These are phyloP conservation scores for Holtermanniella nyarrowii DNA, from an alignment of 768 basidiomycete species.

Conservation along the genomic window DNA sequence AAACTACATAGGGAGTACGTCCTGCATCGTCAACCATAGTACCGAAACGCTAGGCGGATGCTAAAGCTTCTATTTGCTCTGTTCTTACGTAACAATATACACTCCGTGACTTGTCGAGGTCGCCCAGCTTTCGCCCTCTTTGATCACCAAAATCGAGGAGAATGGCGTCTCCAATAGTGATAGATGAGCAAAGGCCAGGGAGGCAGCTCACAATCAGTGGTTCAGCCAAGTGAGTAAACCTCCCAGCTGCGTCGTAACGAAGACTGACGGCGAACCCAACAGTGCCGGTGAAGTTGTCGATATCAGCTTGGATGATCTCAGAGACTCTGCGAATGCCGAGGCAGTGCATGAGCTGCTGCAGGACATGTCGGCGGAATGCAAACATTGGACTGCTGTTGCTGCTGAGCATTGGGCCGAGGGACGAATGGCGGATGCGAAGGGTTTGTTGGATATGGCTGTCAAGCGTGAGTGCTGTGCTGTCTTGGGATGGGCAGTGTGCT, in stretches of 20 bases:
- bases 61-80: too few species aligned
- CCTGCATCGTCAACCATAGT: too few species aligned
- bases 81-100: too few species aligned
- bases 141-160: too few species aligned
- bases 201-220: not conserved
- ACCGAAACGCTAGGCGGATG: too few species aligned
- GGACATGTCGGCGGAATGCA: conserved; percentile 40
- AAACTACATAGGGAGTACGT: too few species aligned
- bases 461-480: conserved; percentile 24
- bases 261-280: too few species aligned
- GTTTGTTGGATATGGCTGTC: conserved; percentile 54
- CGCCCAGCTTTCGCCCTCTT: too few species aligned
- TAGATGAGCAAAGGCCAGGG: not conserved
- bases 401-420: conserved; percentile 80
- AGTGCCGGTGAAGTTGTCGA: conserved; percentile 58
- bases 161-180: not conserved
- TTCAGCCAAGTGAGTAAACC: not conserved
- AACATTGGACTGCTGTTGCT: conserved; percentile 48
- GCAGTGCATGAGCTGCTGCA: conserved; percentile 45
- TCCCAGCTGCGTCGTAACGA: not conserved
- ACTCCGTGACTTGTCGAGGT: too few species aligned
- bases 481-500: too few species aligned
- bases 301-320: conserved; percentile 76
- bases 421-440: conserved; percentile 63
- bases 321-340: conserved; percentile 59